Base-by-base conservation (phyloP, 202 grass and related monocot genomes). In the Setaria viridis region DNA sequence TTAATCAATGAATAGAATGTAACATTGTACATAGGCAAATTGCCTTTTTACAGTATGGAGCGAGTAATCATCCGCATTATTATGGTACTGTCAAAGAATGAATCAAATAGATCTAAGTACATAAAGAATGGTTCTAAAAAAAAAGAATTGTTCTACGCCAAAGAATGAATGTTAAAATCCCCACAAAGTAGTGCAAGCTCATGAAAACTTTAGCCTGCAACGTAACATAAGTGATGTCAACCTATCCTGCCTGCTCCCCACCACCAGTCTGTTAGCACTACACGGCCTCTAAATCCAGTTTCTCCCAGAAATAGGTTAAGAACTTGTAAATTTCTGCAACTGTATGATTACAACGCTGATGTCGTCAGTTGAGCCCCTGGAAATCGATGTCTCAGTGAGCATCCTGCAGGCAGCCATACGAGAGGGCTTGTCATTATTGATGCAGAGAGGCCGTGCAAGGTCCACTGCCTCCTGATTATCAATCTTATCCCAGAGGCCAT, bases 401-500 rank as follows among this genome's bases (percentile, higher is more conserved):
- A 71, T 94, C 64, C 78, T 90, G 80, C 95, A 98, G 5, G 95
- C 93, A 80, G 86, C 85, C 39, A 94, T 51, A 25, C 87, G 39
- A 57, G 87, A 87, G 67, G 77, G 41, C 45, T 89, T 90, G 21
- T 83, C 53, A n/a, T 76, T 78, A 42, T 49, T 51, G 54, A 70
- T 72, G 77, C 87, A 95, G 67, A 91, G 70, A 33, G 87, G 87
- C 1, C 93, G 76, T 25, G 80, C 86, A 30, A 92, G 79, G 85
- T 94, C 86, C 1, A 98, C 84, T 0, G 95, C 95, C 83, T 98
- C 95, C 82, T 98, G 84, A 64, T 88, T 94, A 29, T 77, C 85
- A 69, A 99, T 91, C 77, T 93, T 94, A 79, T 99, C 94, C 97
- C 97, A 99, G 41, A 99, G 85, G 16, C 97, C 97, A 49, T 99